phyloP scores from a whole-genome alignment of 2,329 filamentous ascomycete species.

The Xylaria sp. region DNA sequence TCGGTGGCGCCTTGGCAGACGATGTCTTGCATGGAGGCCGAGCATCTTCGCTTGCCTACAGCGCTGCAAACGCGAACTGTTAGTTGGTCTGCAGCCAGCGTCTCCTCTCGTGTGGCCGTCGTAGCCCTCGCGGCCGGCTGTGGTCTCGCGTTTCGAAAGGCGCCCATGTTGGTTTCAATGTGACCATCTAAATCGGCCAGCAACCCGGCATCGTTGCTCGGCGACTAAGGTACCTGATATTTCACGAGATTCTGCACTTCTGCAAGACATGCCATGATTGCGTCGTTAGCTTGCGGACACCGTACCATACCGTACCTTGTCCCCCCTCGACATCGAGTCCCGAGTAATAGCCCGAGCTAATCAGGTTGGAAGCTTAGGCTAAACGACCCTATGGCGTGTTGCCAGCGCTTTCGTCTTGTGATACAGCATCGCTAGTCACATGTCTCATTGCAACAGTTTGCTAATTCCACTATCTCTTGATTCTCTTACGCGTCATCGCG shows the following conservation, averaged over 20 bases:
- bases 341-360: too few species aligned
- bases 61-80: neutral
- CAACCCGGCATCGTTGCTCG: conserved; percentile 4
- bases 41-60: conserved; percentile 15
- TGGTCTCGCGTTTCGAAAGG: conserved; percentile 18
- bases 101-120: neutral
- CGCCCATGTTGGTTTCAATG: conserved; percentile 23
- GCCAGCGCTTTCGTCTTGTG: conserved; percentile 25
- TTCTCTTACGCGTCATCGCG: conserved; percentile 21
- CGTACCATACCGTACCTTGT: too few species aligned
- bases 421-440: conserved; percentile 22
- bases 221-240: neutral
- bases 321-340: conserved; percentile 9
- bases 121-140: neutral
- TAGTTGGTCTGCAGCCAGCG: neutral
- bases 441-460: conserved; percentile 10
- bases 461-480: neutral
- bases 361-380: conserved; percentile 3
- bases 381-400: conserved; percentile 24
- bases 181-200: conserved; percentile 3
- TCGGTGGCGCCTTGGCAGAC: conserved; percentile 9
- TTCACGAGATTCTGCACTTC: conserved; percentile 12
- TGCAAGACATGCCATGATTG: conserved; percentile 17
- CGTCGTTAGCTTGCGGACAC: conserved; percentile 15
- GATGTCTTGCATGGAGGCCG: conserved; percentile 28